Evolutionary conservation across 2,329 filamentous ascomycete genomes (phyloP).

Genomic region (Penicillium sp.): DNA sequence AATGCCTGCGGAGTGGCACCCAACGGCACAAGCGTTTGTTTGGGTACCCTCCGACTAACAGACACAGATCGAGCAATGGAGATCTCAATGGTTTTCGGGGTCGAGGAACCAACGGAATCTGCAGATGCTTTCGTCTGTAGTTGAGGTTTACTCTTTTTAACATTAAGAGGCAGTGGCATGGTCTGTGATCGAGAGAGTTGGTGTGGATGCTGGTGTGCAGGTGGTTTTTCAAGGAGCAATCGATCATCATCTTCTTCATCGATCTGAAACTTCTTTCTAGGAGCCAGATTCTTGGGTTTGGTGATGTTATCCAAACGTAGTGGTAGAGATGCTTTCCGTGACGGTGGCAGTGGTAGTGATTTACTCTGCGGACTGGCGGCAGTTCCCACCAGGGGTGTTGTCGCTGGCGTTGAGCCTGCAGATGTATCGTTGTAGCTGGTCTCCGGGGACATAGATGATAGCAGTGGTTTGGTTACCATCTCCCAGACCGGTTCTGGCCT

Average conservation of each 20-base stretch:
- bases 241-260: neutral
- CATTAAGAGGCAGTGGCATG: slow-evolving; percentile 9
- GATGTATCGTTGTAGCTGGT: neutral
- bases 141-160: neutral
- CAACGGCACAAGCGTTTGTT: slow-evolving; percentile 36
- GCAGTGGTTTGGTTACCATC: slow-evolving; percentile 17
- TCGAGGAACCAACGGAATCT: neutral
- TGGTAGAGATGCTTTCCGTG: neutral
- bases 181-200: slow-evolving; percentile 8
- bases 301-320: neutral
- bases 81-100: slow-evolving; percentile 26
- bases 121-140: neutral
- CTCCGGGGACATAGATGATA: neutral
- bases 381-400: neutral
- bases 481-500: slow-evolving; percentile 22
- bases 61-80: slow-evolving; percentile 39
- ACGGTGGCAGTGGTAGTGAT: neutral
- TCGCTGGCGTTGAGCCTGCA: slow-evolving; percentile 5
- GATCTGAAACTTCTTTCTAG: neutral
- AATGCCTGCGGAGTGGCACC: slow-evolving; percentile 16
- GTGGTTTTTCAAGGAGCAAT: neutral
- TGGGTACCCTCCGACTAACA: slow-evolving; percentile 26
- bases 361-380: neutral
- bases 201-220: neutral
- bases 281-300: neutral